Evolutionary conservation across 345 rosid genomes (phyloP).

Genomic region (Salix brachista): DNA sequence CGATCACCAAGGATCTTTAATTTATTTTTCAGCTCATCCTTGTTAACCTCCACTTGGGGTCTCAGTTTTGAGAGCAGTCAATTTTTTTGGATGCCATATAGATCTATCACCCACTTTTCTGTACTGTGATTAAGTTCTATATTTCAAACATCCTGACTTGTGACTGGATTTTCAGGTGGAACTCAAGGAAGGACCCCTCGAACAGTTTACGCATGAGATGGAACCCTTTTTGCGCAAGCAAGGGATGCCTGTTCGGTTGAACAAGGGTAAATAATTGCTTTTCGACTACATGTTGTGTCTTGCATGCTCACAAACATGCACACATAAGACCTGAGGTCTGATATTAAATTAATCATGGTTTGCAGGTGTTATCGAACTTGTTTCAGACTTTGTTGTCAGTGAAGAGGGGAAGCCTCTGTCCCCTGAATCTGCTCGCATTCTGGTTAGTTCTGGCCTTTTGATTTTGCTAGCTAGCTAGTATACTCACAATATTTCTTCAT

Average conservation of each 20-base stretch:
- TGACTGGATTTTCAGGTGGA: constrained; percentile 53
- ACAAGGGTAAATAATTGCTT: constrained; percentile 50
- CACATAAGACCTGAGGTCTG: not conserved
- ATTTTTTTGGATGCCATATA: not conserved
- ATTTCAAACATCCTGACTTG: not conserved
- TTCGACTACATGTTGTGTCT: not conserved
- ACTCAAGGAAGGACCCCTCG: constrained; percentile 76
- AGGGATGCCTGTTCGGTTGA: constrained; percentile 93
- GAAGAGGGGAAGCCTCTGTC: constrained; percentile 90
- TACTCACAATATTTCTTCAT: not conserved
- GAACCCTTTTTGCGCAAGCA: constrained; percentile 93
- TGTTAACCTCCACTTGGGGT: not conserved
- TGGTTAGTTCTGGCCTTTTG: constrained; percentile 40
- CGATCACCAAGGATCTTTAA: not conserved
- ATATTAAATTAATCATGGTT: not conserved
- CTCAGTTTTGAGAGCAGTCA: not conserved
- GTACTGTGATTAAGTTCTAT: no score
- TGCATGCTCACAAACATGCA: not conserved
- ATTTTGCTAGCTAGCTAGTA: not conserved
- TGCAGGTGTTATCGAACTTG: constrained; percentile 85
- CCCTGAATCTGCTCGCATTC: constrained; percentile 84
- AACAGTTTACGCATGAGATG: constrained; percentile 96
- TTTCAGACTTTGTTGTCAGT: constrained; percentile 80
- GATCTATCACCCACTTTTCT: not conserved
- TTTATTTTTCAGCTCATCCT: not conserved